These are phyloP conservation scores for Pichia sp. DNA, from an alignment of 1,139 yeast species.

Conservation along the genomic window DNA sequence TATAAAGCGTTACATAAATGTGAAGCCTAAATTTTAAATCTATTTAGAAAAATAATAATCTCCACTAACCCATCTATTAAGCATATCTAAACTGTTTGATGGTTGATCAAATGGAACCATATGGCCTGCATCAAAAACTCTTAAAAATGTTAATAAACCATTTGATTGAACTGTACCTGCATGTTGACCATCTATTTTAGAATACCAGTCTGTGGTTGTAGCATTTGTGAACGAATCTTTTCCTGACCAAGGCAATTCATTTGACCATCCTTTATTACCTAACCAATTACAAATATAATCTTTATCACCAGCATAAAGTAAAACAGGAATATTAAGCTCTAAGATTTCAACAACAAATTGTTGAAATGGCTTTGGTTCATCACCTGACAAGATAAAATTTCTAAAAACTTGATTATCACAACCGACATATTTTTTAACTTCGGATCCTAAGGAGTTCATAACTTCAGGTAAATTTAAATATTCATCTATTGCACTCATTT, in stretches of 20 bases:
- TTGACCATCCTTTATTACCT: constrained; percentile 77
- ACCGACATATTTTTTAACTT: constrained; percentile 47
- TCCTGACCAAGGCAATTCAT: constrained; percentile 58
- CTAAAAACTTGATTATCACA: constrained; percentile 53
- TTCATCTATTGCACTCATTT: constrained; percentile 46
- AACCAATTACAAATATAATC: constrained; percentile 90
- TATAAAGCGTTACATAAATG: no score
- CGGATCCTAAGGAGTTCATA: constrained; percentile 55
- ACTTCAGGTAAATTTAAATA: constrained; percentile 57
- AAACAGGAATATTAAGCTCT: constrained; percentile 62
- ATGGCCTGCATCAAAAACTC: constrained; percentile 64
- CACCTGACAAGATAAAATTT: constrained; percentile 54
- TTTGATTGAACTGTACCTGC: constrained; percentile 56
- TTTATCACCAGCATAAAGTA: constrained; percentile 82
- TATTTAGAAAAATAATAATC: constrained; percentile 29
- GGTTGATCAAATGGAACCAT: constrained; percentile 85
- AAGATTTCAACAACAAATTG: constrained; percentile 51
- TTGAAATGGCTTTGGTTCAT: constrained; percentile 61
- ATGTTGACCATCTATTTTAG: constrained; percentile 34
- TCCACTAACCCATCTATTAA: constrained; percentile 68
- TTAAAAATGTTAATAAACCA: constrained; percentile 51
- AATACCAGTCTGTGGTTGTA: constrained; percentile 21
- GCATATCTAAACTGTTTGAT: constrained; percentile 62
- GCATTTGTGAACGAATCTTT: constrained; percentile 28
- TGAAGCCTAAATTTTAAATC: no score